Evolutionary conservation across 257 asterid species (phyloP).

Genomic region (Coffea canephora): DNA sequence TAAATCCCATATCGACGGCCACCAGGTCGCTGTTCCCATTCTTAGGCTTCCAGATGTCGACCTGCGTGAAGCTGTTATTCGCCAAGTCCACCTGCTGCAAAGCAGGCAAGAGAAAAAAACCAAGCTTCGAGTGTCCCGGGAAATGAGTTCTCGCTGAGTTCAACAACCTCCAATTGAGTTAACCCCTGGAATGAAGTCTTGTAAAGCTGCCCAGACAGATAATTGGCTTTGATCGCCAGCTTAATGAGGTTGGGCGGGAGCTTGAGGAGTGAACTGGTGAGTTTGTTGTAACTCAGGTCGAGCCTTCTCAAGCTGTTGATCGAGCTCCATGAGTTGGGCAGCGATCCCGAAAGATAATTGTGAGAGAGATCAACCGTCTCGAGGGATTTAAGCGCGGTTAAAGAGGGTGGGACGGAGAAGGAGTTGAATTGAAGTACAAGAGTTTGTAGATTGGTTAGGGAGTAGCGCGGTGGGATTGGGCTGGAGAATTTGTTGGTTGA

Average conservation of each 20-base stretch:
- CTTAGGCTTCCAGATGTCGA: constrained; percentile 36
- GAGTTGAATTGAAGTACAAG: constrained; percentile 70
- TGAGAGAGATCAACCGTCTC: constrained; percentile 57
- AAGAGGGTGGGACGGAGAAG: constrained; percentile 74
- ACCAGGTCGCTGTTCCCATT: constrained; percentile 50
- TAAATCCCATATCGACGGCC: constrained; percentile 75
- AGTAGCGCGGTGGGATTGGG: constrained; percentile 51
- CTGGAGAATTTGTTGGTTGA: constrained; percentile 66
- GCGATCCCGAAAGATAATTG: constrained; percentile 53
- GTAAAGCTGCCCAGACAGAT: constrained; percentile 50
- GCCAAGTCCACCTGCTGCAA: constrained; percentile 73
- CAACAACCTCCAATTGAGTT: constrained; percentile 59
- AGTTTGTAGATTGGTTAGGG: constrained; percentile 44
- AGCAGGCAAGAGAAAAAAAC: constrained; percentile 58
- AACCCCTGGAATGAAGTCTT: constrained; percentile 46
- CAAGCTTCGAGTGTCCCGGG: constrained; percentile 55
- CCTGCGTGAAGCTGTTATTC: constrained; percentile 45
- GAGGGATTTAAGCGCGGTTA: constrained; percentile 44
- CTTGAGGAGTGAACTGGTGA: constrained; percentile 60
- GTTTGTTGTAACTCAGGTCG: constrained; percentile 71
- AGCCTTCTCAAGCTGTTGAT: constrained; percentile 49
- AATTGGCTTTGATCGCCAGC: constrained; percentile 64
- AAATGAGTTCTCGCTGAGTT: constrained; percentile 62
- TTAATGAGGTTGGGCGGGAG: constrained; percentile 67
- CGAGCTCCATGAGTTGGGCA: constrained; percentile 43